These are phyloP conservation scores for Penicillium coffeae DNA, from an alignment of 495 filamentous ascomycete genomes.

Conservation along the genomic window DNA sequence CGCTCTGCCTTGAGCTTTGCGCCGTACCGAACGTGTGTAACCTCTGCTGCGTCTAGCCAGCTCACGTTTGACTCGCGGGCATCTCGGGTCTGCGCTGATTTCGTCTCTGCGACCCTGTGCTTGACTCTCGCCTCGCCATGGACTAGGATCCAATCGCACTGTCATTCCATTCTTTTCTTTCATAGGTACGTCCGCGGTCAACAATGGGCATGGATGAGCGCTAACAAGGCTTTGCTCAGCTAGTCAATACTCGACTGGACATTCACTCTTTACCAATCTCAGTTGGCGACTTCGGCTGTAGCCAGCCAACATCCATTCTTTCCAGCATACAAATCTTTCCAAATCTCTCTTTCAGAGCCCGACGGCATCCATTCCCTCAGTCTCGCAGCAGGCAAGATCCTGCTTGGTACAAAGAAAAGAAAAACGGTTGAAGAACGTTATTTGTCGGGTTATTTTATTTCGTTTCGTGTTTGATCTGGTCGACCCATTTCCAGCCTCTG, in stretches of 20 bases:
- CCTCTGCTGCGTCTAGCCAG: background rate
- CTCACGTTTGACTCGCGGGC: too few relatives aligned
- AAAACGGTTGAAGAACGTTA: background rate
- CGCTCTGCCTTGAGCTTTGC: background rate
- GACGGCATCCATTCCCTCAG: too few relatives aligned
- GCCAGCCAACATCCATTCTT: conserved; percentile 11
- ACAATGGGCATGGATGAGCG: background rate
- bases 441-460: conserved; percentile 6
- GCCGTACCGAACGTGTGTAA: background rate
- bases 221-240: background rate
- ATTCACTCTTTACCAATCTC: conserved; percentile 12
- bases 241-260: background rate
- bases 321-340: background rate
- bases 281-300: conserved; percentile 4
- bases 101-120: conserved; percentile 1
- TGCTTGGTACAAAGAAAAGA: conserved; percentile 1
- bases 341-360: background rate
- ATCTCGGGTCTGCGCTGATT: background rate
- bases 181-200: background rate
- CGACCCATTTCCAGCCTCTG: conserved; percentile 19
- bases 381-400: conserved; percentile 17
- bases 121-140: conserved; percentile 14
- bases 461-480: conserved; percentile 12
- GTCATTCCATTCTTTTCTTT: conserved; percentile 13
- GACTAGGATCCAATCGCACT: conserved; percentile 12